Evolutionary conservation across 2,329 filamentous ascomycete genomes (phyloP), one percentile per base, ranked within the genome.

Genomic region (Fusarium penzigii): DNA sequence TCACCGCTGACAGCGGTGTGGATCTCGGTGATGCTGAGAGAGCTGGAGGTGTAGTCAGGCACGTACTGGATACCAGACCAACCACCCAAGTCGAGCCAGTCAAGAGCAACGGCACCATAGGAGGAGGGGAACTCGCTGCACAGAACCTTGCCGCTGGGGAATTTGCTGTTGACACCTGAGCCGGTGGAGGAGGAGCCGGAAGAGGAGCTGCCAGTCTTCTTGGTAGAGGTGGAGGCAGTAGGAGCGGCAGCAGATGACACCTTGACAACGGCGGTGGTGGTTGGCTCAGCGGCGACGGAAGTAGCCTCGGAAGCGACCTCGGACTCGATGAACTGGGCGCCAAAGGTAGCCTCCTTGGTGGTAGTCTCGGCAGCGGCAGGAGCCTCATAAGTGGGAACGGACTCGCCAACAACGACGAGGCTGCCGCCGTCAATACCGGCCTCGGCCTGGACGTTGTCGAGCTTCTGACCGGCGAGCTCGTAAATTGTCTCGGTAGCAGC

Each of bases 1-100:
- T 83, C 73, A 14, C 87, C 88, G 16, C 75, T 75, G 43, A 86
- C 72, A 25, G 81, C 84, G 39, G 85, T 86, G 46, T 82, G 77
- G 55, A 92, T 90, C 54, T 82, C 81, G 69, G 75, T 78, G 67
- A 95, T 87, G 38, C 80, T 66, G 13, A 76, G 66, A 43, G 78
- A 77, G 9, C 70, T 72, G 29, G 75, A 52, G n/a, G 69, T 73
- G 67, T 77, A 85, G 55, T 77, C 75, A 49, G 81, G 78, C 13
- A 77, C 73, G 48, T 79, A 77, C 73, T 96, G 92, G 55, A 97
- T 79, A 67, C 92, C 90, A 59, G 83, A 85, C 87, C 86, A 99
- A 58, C 91, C 92, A 55, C 78, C 81, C 8, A 90, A 75, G 16
- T 80, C 78, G 25, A 92, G 79, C 78, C 88, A 93, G 49, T 80